phyloP scores from a whole-genome alignment of 2,329 filamentous ascomycete species.

The Exophiala phaeomuriformis region DNA sequence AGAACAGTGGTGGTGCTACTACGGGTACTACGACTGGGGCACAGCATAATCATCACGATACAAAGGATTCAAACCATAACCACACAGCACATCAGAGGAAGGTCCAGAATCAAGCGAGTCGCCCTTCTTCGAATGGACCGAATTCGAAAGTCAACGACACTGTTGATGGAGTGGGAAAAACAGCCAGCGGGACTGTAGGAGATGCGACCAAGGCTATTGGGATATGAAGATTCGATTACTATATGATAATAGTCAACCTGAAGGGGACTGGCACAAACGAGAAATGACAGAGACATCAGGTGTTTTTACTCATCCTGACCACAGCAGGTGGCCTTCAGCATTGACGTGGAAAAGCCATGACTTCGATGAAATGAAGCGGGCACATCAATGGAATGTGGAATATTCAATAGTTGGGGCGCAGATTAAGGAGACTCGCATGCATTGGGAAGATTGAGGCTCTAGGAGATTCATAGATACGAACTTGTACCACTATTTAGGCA shows the following conservation, averaged over 20 bases:
- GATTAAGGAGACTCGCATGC: no score
- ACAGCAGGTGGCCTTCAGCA: no score
- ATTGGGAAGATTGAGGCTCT: no score
- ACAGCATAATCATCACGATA: not conserved
- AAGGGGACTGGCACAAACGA: not conserved
- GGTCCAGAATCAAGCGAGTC: not conserved
- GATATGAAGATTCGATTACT: not conserved
- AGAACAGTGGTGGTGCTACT: not conserved
- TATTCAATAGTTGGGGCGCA: no score
- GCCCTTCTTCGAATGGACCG: not conserved
- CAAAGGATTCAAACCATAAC: not conserved
- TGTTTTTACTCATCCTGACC: no score
- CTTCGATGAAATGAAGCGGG: no score
- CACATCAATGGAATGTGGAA: no score
- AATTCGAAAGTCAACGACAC: constrained; percentile 1
- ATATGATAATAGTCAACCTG: no score
- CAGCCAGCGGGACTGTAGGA: constrained; percentile 1
- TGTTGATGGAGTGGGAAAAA: constrained; percentile 3
- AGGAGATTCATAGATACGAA: no score
- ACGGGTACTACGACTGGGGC: not conserved
- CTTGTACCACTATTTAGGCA: no score
- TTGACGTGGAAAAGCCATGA: no score
- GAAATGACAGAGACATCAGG: not conserved
- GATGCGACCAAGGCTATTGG: constrained; percentile 3
- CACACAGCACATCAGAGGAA: constrained; percentile 1